Base-by-base conservation (phyloP, 495 filamentous ascomycete genomes). In the Astrocystis sublimbata region DNA sequence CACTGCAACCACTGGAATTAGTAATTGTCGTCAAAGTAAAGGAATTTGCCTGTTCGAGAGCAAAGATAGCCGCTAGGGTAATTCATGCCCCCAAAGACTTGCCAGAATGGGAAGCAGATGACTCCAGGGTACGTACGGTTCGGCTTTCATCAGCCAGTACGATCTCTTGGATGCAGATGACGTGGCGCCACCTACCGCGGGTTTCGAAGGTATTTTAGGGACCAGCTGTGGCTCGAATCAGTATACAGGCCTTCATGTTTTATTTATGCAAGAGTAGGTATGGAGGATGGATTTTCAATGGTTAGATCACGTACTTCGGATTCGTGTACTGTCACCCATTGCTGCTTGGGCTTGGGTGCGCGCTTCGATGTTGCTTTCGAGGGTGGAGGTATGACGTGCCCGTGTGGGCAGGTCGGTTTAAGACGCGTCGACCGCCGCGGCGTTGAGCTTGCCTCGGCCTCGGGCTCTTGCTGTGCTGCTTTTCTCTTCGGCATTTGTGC, bases 71-170 rank as follows among this genome's bases (percentile, higher is more conserved):
- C n/a, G n/a, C n/a, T n/a, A n/a, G n/a, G n/a, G n/a, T n/a, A n/a
- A n/a, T n/a, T n/a, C n/a, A n/a, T n/a, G n/a, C n/a, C n/a, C n/a
- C n/a, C n/a, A n/a, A n/a, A n/a, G n/a, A n/a, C n/a, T n/a, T n/a
- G n/a, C n/a, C n/a, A n/a, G n/a, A n/a, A n/a, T n/a, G n/a, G n/a
- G n/a, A n/a, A n/a, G n/a, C n/a, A n/a, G n/a, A n/a, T n/a, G n/a
- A n/a, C n/a, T n/a, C n/a, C n/a, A n/a, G n/a, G n/a, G n/a, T n/a
- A n/a, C n/a, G n/a, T n/a, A n/a, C n/a, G 94, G 93, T 75, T 98
- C 93, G 7, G 93, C 92, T 78, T 98, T 98, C 85, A 98, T 86
- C 62, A 98, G 85, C 93, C 93, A 97, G 75, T 91, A 96, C 55
- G 76, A 79, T 62, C 68, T 78, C 26, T 69, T 71, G 6, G 65